These are phyloP conservation scores for Babesia gibsoni DNA, from an alignment of 169 alveolate genomes.

Conservation along the genomic window DNA sequence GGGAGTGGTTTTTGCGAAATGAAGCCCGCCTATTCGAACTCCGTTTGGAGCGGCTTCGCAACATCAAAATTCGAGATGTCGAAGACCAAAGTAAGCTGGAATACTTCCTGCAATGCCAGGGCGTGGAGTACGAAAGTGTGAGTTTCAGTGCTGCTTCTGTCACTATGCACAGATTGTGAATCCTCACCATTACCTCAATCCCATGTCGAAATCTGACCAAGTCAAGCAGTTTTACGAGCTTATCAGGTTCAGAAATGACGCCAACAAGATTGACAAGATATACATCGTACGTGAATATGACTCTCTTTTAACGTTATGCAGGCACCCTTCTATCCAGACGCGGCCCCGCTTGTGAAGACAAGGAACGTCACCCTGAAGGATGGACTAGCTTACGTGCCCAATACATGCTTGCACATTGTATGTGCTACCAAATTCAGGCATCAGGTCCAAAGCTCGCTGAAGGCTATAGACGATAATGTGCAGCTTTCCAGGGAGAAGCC, in stretches of 20 bases:
- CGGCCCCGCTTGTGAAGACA: slow-evolving; percentile 60
- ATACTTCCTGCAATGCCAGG: slow-evolving; percentile 66
- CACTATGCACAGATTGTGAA: slow-evolving; percentile 7
- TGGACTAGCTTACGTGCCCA: slow-evolving; percentile 65
- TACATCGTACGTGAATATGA: slow-evolving; percentile 59
- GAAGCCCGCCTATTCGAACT: slow-evolving; percentile 74
- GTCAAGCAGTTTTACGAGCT: slow-evolving; percentile 34
- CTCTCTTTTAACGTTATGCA: slow-evolving; percentile 29
- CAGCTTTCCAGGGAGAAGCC: slow-evolving; percentile 11
- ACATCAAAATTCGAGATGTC: slow-evolving; percentile 57
- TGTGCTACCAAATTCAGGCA: slow-evolving; percentile 59
- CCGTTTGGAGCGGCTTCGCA: slow-evolving; percentile 69
- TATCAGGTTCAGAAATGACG: slow-evolving; percentile 42
- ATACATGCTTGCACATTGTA: slow-evolving; percentile 57
- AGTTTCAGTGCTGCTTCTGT: neutral
- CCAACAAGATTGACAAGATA: slow-evolving; percentile 49
- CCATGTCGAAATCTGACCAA: slow-evolving; percentile 19
- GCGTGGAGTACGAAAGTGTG: slow-evolving; percentile 64
- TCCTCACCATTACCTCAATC: neutral
- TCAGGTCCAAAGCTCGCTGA: slow-evolving; percentile 52
- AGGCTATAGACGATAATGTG: slow-evolving; percentile 48
- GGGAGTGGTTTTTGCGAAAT: slow-evolving; percentile 81
- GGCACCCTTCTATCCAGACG: slow-evolving; percentile 79
- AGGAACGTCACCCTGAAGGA: slow-evolving; percentile 54
- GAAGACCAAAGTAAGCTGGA: slow-evolving; percentile 72